A percentile compares a stretch with the other conserved stretches of the same genome.
Conservation (phyloP, 208 protist genomes). For the Leptomonas pyrrhocoris region DNA sequence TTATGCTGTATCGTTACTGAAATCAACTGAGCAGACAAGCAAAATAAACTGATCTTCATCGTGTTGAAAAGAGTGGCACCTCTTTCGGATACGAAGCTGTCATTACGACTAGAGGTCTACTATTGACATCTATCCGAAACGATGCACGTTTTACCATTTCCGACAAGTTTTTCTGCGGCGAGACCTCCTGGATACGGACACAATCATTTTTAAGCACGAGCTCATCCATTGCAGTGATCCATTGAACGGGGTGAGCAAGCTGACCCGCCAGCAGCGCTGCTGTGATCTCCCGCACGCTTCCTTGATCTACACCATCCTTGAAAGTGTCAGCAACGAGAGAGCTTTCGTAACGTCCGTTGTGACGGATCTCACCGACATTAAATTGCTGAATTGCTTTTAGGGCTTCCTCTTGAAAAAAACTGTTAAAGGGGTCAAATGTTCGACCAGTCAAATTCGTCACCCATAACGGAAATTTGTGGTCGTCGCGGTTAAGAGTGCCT, state of each 20-base stretch:
- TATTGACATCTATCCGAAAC: slow-evolving; percentile 9
- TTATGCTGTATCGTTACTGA: background rate
- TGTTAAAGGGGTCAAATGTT: slow-evolving; percentile 64
- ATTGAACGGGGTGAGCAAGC: slow-evolving; percentile 80
- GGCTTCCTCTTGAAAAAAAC: slow-evolving; percentile 48
- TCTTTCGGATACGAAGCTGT: slow-evolving; percentile 41
- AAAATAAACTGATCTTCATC: slow-evolving; percentile 5
- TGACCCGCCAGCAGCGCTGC: slow-evolving; percentile 79
- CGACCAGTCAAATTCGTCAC: slow-evolving; percentile 85
- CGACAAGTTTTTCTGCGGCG: slow-evolving; percentile 58
- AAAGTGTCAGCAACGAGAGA: slow-evolving; percentile 51
- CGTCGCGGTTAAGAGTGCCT: background rate
- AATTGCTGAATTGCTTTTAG: slow-evolving; percentile 51
- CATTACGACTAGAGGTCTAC: background rate
- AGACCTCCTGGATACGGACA: slow-evolving; percentile 58
- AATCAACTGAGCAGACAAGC: background rate
- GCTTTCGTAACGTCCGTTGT: slow-evolving; percentile 74
- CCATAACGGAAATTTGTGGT: slow-evolving; percentile 48
- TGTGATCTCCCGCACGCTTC: slow-evolving; percentile 72
- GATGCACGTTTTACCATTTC: slow-evolving; percentile 77
- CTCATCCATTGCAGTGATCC: slow-evolving; percentile 80
- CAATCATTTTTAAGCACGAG: slow-evolving; percentile 52
- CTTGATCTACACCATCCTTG: slow-evolving; percentile 33
- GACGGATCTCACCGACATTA: slow-evolving; percentile 83
- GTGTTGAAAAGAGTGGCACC: slow-evolving; percentile 14